Evolutionary conservation across 2,329 filamentous ascomycete species (phyloP), one percentile per base, ranked within the genome.

Genomic region (Tolypocladium cylindrosporum): DNA sequence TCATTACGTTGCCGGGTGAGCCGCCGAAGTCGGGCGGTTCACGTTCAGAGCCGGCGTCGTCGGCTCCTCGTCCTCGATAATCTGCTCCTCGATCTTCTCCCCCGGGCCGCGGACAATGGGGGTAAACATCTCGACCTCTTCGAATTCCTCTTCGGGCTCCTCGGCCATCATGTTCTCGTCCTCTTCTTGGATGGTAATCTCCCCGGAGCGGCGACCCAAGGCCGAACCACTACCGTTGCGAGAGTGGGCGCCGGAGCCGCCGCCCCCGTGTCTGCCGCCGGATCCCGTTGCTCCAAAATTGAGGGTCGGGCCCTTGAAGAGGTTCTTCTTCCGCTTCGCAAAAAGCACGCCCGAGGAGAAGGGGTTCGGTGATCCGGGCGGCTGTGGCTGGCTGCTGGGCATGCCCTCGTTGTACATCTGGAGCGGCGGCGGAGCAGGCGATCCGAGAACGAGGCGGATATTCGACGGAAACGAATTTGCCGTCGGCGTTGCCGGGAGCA

Each of bases 401-500:
- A 83, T 79, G 19, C 77, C 78, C 66, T 87, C 84, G 60, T 84
- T 84, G 64, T 84, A 86, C 11, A 79, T 67, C 40, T 73, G 76
- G 27, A 82, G 67, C 0, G 80, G 73, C 16, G 81, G 75, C 0
- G 80, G 73, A 11, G 80, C 76, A 0, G 81, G 74, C 2, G 81
- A 77, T 0, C 79, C 77, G 37, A 91, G 84, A 1, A 93, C 90
- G 14, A 97, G 78, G 3, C 93, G 87, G 60, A 97, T 89, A 63
- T 92, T 95, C 55, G 86, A 89, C 0, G 93, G 92, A 66, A 97
- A 96, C 1, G 83, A 77, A 19, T 79, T 78, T 3, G 82, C 75
- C 0, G 88, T 92, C 0, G 93, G 93, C 0, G 92, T 96, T 0
- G 90, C 90, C 1, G 94, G 93, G 3, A 97, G 83, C n/a, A 97